Conservation (phyloP, 257 asterid genomes). For the Ophiorrhiza pumila region DNA sequence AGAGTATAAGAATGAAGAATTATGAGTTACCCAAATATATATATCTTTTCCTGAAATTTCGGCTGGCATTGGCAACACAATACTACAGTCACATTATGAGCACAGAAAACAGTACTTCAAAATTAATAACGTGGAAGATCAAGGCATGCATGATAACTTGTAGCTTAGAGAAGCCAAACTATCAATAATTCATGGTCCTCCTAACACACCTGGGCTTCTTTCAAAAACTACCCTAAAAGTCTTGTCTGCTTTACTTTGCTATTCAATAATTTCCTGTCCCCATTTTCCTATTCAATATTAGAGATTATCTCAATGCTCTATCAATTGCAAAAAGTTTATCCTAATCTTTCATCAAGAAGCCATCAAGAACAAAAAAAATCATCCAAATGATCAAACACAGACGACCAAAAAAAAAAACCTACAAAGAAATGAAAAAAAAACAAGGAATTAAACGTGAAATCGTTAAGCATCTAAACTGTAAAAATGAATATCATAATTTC, state of each 20-base stretch:
- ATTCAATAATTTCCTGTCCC: background rate
- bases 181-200: background rate
- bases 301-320: background rate
- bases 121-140: background rate
- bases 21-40: background rate
- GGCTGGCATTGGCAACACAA: background rate
- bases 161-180: background rate
- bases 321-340: background rate
- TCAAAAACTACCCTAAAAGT: background rate
- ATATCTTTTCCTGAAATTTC: background rate
- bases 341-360: no score
- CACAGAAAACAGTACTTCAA: background rate
- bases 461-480: background rate
- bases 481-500: background rate
- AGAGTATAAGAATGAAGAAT: no score
- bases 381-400: background rate
- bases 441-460: background rate
- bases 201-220: background rate
- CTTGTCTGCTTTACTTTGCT: background rate
- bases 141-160: conserved; percentile 3
- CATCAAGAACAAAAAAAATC: background rate
- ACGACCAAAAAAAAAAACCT: no score
- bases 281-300: background rate
- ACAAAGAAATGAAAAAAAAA: no score
- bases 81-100: background rate